Base-by-base conservation (phyloP, 257 asterid genomes). In the Gentiana straminea region DNA sequence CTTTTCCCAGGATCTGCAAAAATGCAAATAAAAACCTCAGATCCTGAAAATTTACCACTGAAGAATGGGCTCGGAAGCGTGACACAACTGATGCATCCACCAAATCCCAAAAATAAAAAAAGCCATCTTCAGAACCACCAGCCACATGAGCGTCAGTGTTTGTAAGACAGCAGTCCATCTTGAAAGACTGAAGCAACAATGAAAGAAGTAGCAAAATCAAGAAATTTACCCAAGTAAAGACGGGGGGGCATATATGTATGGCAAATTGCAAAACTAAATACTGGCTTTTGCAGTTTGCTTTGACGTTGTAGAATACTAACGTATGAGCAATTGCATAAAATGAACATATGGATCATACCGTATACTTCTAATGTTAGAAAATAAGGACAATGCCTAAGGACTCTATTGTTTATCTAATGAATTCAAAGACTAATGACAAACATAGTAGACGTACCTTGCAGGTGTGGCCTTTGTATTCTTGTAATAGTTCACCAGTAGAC, bases 41-140 rank as follows among this genome's bases (percentile, higher is more conserved):
- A 59, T 41, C n/a, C 35, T 13, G 7, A 15, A n/a, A 49, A 38
- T 41, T 76, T 84, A 90, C 98, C 95, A 91, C 98, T 1, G 85
- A 86, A 32, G 93, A 68, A 73, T 91, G 98, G 55, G 96, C 98
- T 63, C 72, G 80, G 59, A 91, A 91, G 46, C 77, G 76, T 66
- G 94, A 75, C 10, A 75, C 75, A 2, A 82, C 81, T 11, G 82
- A 75, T 37, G 94, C 96, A 72, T 91, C 96, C 49, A 91, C 98
- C 66, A 91, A 86, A 76, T 91, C 98, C 98, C 98, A 91, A 66
- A 76, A 82, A 70, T 86, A 91, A 57, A 90, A 68, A 63, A 69
- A 73, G 59, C 98, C 98, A 68, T 90, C 96, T 78, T 90, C 96
- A 5, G 98, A 90, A 60, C 98, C 96, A 52, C 98, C 95, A 63